phyloP scores from a whole-genome alignment of 768 basidiomycete genomes.

The Suillus ampliporus region DNA sequence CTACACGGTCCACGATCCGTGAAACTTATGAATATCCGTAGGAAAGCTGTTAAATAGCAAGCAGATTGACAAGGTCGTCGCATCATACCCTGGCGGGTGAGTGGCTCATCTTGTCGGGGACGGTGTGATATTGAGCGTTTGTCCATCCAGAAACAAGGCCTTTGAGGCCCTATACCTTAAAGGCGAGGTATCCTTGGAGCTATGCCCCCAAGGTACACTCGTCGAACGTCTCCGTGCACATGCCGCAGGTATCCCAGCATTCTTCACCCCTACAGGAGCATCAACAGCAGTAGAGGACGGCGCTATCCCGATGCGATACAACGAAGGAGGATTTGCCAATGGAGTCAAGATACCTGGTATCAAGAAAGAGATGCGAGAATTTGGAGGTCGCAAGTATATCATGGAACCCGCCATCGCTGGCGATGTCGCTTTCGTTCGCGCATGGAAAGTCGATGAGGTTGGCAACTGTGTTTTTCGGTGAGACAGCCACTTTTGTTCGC shows the following conservation, averaged over 20 bases:
- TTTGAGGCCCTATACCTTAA: conserved; percentile 84
- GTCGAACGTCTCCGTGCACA: conserved; percentile 88
- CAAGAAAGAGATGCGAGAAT: conserved; percentile 75
- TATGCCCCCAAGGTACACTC: conserved; percentile 91
- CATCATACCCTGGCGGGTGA: conserved; percentile 89
- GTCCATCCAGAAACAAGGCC: conserved; percentile 72
- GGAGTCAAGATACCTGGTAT: conserved; percentile 77
- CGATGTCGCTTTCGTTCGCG: conserved; percentile 85
- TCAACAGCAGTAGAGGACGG: conserved; percentile 88
- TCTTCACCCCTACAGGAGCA: conserved; percentile 91
- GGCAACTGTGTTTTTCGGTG: conserved; percentile 91
- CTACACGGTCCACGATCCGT: neutral
- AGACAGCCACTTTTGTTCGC: conserved; percentile 16
- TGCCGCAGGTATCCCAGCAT: conserved; percentile 92
- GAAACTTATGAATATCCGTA: conserved; percentile 32
- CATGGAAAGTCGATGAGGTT: conserved; percentile 92
- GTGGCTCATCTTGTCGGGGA: conserved; percentile 22
- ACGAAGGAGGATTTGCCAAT: conserved; percentile 68
- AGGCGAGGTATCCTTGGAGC: conserved; percentile 83
- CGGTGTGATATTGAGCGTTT: neutral
- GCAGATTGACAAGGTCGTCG: conserved; percentile 83
- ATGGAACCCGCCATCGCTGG: conserved; percentile 82
- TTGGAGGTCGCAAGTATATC: conserved; percentile 78
- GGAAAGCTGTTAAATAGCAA: conserved; percentile 76
- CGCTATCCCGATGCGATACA: conserved; percentile 78